phyloP scores from a whole-genome alignment of 441 rosid species.

The Bruguiera hainesii region DNA sequence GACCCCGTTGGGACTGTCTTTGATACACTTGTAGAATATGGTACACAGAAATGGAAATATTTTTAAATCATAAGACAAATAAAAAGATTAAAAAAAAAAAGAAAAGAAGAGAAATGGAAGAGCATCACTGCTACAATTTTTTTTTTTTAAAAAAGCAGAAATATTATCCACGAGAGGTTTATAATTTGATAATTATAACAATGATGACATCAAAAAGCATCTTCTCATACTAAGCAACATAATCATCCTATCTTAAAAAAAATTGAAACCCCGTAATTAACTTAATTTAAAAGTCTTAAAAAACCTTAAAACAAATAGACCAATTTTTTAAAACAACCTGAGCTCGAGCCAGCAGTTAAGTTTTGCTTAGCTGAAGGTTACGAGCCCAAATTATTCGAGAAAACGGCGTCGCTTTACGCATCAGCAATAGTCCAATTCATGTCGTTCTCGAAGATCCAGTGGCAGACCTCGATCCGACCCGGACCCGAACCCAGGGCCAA shows the following conservation, averaged over 20 bases:
- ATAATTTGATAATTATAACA: conserved; percentile 7
- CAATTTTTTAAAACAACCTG: background rate
- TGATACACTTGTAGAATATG: conserved; percentile 1
- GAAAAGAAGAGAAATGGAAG: too few relatives aligned
- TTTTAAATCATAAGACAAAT: too few relatives aligned
- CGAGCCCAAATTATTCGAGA: conserved; percentile 7
- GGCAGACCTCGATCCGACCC: conserved; percentile 85
- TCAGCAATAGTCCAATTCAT: conserved; percentile 84
- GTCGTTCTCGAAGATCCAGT: conserved; percentile 96
- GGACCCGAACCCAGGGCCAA: conserved; percentile 74
- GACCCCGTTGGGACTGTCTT: background rate
- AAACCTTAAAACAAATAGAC: conserved; percentile 7
- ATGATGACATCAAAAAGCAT: background rate
- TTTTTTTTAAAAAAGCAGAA: background rate
- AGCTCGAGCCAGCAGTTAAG: conserved; percentile 22
- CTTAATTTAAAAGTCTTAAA: background rate
- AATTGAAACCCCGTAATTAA: conserved; percentile 1
- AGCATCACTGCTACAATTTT: too few relatives aligned
- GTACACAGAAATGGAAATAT: too few relatives aligned
- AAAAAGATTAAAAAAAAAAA: too few relatives aligned
- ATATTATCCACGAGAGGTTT: conserved; percentile 1
- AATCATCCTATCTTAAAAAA: conserved; percentile 11
- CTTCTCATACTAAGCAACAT: background rate
- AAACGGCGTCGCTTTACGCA: conserved; percentile 6
- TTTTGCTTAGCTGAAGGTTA: conserved; percentile 23